These are phyloP conservation scores for Cutaneotrichosporon daszewskae DNA, from an alignment of 1,284 basidiomycete species.

Conservation along the genomic window DNA sequence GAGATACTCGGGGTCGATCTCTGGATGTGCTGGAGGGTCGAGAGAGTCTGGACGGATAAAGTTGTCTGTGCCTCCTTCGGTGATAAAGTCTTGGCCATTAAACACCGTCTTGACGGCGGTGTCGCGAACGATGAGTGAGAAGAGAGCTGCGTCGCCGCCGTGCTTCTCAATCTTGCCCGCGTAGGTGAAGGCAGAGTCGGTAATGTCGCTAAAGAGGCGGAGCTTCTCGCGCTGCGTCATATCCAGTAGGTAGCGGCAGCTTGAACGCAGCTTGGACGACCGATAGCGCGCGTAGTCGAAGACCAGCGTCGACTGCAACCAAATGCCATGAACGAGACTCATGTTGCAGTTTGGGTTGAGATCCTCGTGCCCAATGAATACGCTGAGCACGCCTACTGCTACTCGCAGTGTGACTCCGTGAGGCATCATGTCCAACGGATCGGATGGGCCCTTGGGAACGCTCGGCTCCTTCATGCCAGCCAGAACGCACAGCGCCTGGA, in stretches of 20 bases:
- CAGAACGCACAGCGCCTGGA: slow-evolving; percentile 53
- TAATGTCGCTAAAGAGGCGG: slow-evolving; percentile 58
- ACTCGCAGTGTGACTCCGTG: slow-evolving; percentile 57
- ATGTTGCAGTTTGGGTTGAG: slow-evolving; percentile 64
- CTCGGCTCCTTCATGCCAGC: slow-evolving; percentile 32
- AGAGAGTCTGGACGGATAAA: slow-evolving; percentile 2
- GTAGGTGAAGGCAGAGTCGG: slow-evolving; percentile 55
- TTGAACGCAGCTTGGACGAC: slow-evolving; percentile 31
- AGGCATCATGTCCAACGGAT: slow-evolving; percentile 52
- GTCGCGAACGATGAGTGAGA: slow-evolving; percentile 29
- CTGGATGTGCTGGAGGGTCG: slow-evolving; percentile 5
- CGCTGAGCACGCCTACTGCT: slow-evolving; percentile 59
- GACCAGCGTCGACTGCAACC: slow-evolving; percentile 57
- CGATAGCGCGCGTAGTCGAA: slow-evolving; percentile 59
- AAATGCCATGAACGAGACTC: slow-evolving; percentile 66
- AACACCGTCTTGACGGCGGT: slow-evolving; percentile 37
- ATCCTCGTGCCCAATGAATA: slow-evolving; percentile 68
- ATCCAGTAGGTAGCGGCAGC: slow-evolving; percentile 51
- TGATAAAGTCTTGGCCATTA: slow-evolving; percentile 33
- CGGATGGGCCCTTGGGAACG: slow-evolving; percentile 6
- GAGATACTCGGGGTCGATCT: slow-evolving; percentile 19
- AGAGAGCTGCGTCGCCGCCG: slow-evolving; percentile 38
- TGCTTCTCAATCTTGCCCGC: slow-evolving; percentile 47
- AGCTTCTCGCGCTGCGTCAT: slow-evolving; percentile 46
- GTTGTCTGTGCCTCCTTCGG: slow-evolving; percentile 20